Evolutionary conservation across 2,329 filamentous ascomycete genomes (phyloP).

Genomic region (Purpureocillium takamizusanense): DNA sequence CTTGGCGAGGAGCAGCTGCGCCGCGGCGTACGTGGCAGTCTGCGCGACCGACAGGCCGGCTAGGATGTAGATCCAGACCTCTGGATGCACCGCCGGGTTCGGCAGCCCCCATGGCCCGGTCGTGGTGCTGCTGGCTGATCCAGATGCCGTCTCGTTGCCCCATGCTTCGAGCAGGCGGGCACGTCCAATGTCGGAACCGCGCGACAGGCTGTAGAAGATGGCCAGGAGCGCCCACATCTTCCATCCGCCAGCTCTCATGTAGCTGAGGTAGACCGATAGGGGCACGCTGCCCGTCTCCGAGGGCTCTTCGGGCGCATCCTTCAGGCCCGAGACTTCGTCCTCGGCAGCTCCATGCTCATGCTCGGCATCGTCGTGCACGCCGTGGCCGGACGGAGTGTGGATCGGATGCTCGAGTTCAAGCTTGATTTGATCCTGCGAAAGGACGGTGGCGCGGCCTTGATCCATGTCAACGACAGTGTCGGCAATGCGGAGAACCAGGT

Average conservation of each 20-base stretch:
- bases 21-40: slow-evolving; percentile 49
- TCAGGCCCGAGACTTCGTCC: slow-evolving; percentile 9
- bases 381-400: slow-evolving; percentile 13
- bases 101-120: slow-evolving; percentile 35
- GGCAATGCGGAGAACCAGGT: slow-evolving; percentile 65
- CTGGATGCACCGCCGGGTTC: slow-evolving; percentile 55
- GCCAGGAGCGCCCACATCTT: slow-evolving; percentile 64
- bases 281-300: slow-evolving; percentile 60
- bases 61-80: slow-evolving; percentile 67
- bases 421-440: slow-evolving; percentile 35
- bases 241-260: slow-evolving; percentile 71
- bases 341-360: slow-evolving; percentile 21
- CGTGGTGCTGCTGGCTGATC: neutral
- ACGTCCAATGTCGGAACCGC: slow-evolving; percentile 55
- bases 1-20: slow-evolving; percentile 60
- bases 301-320: slow-evolving; percentile 22
- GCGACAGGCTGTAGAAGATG: slow-evolving; percentile 51
- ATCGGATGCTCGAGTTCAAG: slow-evolving; percentile 28
- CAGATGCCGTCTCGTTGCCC: slow-evolving; percentile 54
- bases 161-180: slow-evolving; percentile 81
- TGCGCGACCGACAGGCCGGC: slow-evolving; percentile 54
- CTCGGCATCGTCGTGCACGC: slow-evolving; percentile 11
- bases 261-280: slow-evolving; percentile 70
- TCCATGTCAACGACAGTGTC: slow-evolving; percentile 64
- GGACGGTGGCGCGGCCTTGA: slow-evolving; percentile 45